phyloP scores from a whole-genome alignment of 768 basidiomycete species.

The Suillus decipiens region DNA sequence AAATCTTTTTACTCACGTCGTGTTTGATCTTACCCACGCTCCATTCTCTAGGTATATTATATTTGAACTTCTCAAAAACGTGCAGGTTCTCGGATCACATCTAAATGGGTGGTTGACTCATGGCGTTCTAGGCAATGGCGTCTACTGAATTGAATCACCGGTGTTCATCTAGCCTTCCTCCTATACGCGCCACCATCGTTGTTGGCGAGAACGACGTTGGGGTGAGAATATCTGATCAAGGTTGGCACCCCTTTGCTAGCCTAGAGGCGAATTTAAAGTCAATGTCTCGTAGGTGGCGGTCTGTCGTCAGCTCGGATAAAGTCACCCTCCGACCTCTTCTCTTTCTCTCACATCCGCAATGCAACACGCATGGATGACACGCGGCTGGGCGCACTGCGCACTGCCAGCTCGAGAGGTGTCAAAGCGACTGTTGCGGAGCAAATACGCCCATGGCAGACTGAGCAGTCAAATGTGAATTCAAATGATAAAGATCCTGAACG shows the following conservation, averaged over 20 bases:
- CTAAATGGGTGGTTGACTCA: slow-evolving; percentile 6
- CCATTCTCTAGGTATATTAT: slow-evolving; percentile 65
- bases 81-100: slow-evolving; percentile 36
- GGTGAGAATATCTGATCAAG: slow-evolving; percentile 91
- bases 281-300: slow-evolving; percentile 61
- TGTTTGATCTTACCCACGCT: slow-evolving; percentile 5
- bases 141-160: slow-evolving; percentile 60
- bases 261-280: slow-evolving; percentile 15
- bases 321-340: slow-evolving; percentile 78
- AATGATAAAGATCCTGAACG: slow-evolving; percentile 40
- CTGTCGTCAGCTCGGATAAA: slow-evolving; percentile 54
- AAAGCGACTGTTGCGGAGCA: slow-evolving; percentile 83
- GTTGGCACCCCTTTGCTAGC: slow-evolving; percentile 36
- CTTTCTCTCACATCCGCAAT: slow-evolving; percentile 86
- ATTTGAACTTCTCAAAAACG: slow-evolving; percentile 90
- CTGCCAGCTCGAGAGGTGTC: slow-evolving; percentile 62
- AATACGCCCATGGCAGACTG: slow-evolving; percentile 46
- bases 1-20: slow-evolving; percentile 24
- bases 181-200: slow-evolving; percentile 74
- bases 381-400: slow-evolving; percentile 67
- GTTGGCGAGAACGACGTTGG: slow-evolving; percentile 72
- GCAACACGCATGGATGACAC: slow-evolving; percentile 66
- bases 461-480: slow-evolving; percentile 24
- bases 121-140: slow-evolving; percentile 60
- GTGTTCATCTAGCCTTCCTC: slow-evolving; percentile 47